phyloP scores from a whole-genome alignment of 352 stramenopile genomes.

The Phytophthora nicotianae region DNA sequence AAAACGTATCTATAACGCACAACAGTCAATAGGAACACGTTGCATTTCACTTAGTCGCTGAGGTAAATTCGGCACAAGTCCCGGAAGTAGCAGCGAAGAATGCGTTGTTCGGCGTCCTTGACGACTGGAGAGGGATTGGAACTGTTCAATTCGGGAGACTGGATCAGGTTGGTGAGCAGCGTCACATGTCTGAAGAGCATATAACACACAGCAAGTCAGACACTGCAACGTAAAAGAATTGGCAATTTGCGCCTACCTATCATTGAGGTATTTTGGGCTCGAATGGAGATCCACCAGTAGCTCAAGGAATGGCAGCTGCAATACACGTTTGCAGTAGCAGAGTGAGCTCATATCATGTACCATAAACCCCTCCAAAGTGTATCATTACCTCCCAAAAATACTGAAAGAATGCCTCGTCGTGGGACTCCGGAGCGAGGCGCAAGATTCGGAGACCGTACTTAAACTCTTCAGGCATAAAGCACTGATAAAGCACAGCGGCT shows the following conservation, averaged over 20 bases:
- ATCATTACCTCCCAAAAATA: conserved; percentile 83
- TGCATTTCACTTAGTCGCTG: conserved; percentile 32
- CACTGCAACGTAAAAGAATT: background rate
- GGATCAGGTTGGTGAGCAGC: conserved; percentile 81
- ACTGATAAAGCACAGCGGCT: conserved; percentile 86
- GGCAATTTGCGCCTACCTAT: conserved; percentile 42
- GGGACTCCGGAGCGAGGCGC: conserved; percentile 65
- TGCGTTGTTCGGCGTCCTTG: conserved; percentile 76
- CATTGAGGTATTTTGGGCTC: conserved; percentile 71
- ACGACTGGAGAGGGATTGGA: conserved; percentile 70
- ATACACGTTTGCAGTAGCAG: conserved; percentile 3
- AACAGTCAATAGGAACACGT: conserved; percentile 7
- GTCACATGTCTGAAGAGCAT: conserved; percentile 58
- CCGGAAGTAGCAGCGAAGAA: conserved; percentile 83
- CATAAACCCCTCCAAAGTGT: background rate
- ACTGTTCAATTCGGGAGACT: conserved; percentile 82
- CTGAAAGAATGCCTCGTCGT: conserved; percentile 83
- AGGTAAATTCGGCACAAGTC: conserved; percentile 76
- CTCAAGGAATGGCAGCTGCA: conserved; percentile 79
- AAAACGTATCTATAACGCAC: too few relatives aligned
- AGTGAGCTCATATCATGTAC: conserved; percentile 8
- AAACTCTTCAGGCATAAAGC: conserved; percentile 76
- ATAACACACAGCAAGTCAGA: conserved; percentile 1
- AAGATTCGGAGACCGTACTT: conserved; percentile 86
- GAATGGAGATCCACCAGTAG: conserved; percentile 80